Conservation (phyloP, 2,329 filamentous ascomycete species). For the Grosmannia serpens region DNA sequence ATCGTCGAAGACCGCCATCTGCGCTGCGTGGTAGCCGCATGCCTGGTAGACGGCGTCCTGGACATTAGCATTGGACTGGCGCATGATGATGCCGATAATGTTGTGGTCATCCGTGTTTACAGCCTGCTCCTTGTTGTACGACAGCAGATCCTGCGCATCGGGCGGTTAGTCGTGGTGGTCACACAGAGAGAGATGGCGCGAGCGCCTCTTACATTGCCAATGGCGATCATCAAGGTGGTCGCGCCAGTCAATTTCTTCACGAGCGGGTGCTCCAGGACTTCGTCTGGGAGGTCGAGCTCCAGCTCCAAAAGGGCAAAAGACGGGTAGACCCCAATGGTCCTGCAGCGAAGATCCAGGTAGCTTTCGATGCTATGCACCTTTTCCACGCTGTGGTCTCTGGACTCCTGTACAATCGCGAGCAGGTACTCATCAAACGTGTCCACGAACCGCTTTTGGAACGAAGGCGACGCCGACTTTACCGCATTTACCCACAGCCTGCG, state of each 20-base stretch:
- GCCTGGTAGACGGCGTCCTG: constrained; percentile 12
- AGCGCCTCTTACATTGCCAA: constrained; percentile 15
- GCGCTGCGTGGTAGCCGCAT: constrained; percentile 2
- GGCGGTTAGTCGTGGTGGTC: not conserved
- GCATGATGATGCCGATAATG: constrained; percentile 18
- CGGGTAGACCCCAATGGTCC: constrained; percentile 16
- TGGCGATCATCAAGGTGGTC: constrained; percentile 15
- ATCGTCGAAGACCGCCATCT: constrained; percentile 8
- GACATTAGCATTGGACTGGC: constrained; percentile 1
- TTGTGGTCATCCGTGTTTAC: constrained; percentile 19
- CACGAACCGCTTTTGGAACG: constrained; percentile 15
- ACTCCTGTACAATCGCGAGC: constrained; percentile 14
- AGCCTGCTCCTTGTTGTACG: constrained; percentile 19
- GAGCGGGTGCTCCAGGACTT: constrained; percentile 11
- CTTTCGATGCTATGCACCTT: constrained; percentile 12
- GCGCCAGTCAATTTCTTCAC: constrained; percentile 13
- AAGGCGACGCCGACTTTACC: constrained; percentile 9
- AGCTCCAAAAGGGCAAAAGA: constrained; percentile 16
- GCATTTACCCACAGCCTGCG: constrained; percentile 16
- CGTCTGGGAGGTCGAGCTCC: constrained; percentile 14
- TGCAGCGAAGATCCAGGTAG: constrained; percentile 15
- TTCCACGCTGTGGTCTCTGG: constrained; percentile 12
- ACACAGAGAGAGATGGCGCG: not conserved
- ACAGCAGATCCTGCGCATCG: constrained; percentile 15
- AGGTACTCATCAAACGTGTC: constrained; percentile 15